Base-by-base conservation (phyloP, 257 asterid genomes). In the Solanum lignicaule region DNA sequence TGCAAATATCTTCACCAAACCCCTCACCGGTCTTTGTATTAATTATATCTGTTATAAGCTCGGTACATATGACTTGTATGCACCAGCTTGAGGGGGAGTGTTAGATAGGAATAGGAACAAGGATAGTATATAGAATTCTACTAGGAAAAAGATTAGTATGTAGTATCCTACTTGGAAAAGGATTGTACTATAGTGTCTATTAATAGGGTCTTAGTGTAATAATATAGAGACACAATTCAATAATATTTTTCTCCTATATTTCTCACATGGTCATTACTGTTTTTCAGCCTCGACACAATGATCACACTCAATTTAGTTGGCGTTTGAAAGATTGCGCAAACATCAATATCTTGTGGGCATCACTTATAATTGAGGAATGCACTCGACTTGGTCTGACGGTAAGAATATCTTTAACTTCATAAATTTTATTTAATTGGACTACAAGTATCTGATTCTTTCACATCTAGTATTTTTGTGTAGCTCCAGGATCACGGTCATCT, bases 401-500 rank as follows among this genome's bases (percentile, higher is more conserved):
- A 92, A 95, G 98, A 90, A 87, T 83, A 32, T 39, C 29, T 86
- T 83, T 90, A 73, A 23, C 69, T 82, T 35, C 41, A 73, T 81
- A 83, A 89, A 84, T 18, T 58, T 82, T 58, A 43, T 72, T 86
- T 14, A 11, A 65, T 66, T 86, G 71, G 65, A 87, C 18, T 83
- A 48, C 83, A 36, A 66, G 68, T 84, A 41, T 88, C 94, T 93
- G 90, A 93, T 89, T 86, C 87, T 92, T 91, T 84, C 90, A 87
- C 83, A 46, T 92, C 73, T 90, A 97, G 99, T 97, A 97, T 91
- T 95, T 97, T 87, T 95, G 99, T 90, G 90, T 97, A 90, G 99
- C 99, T 90, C 99, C 99, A 85, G 99, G 99, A 84, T 97, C 99
- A 73, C 91, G 99, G 88, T 97, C 99, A 86, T 97, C 99, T 87